Evolutionary conservation across 2,329 filamentous ascomycete species (phyloP), one percentile per base, ranked within the genome.

Genomic region (Blastomyces parvus): DNA sequence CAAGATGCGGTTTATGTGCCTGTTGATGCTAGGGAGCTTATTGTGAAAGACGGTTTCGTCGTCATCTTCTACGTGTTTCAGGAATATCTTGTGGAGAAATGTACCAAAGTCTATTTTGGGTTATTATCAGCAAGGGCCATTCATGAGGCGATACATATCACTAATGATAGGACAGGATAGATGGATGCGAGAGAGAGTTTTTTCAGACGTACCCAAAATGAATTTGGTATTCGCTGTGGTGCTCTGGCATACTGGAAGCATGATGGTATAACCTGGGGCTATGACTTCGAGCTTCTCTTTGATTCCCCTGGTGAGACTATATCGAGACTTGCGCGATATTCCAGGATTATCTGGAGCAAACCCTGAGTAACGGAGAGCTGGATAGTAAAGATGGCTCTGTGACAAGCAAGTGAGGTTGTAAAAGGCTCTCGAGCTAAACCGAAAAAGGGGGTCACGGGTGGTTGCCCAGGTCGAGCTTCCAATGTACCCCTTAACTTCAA

Each of bases 1-100:
- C 14, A 66, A 65, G 19, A 70, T 56, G 1, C 59, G 27, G n/a
- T 63, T 38, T n/a, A 73, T 63, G 40, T 67, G 59, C 25, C 66
- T 38, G 9, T 48, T 57, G 33, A 57, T 57, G 52, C 50, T 62
- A 27, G 55, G 19, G 36, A 62, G 36, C 9, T 48, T 59, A 42
- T 14, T 27, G 19, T 36, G 11, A 19, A 59, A 33, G 7, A 48
- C 17, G 6, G 25, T 17, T 13, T 48, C 27, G 27, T 59, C 19
- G 13, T 59, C 57, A 55, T 57, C 33, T 42, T 62, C 25, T 30
- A 42, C 30, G 27, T 48, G 30, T 22, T 59, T 19, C 1, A 48
- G 40, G 25, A 59, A 48, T 59, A 59, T 48, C 14, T 50, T 46
- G 25, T 48, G 30, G 17, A 59, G 42, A 27, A 59, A 48, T 19